Percentiles rank a stretch among this genome's conserved stretches.
Conservation (phyloP, 768 basidiomycete species). For the Inosperma sp. region DNA sequence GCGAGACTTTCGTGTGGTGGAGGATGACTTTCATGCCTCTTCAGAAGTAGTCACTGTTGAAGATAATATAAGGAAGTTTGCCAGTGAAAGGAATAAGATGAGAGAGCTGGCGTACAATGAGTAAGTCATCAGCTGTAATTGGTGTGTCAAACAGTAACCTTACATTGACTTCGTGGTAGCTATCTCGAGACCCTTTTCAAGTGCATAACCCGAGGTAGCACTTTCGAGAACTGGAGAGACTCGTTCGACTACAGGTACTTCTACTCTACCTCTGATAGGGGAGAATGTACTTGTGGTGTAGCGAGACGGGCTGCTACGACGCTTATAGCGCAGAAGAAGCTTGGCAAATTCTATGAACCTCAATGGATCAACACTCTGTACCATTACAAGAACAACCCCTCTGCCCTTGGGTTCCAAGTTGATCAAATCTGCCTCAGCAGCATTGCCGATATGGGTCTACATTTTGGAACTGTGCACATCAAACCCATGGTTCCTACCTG, state of each 20-base stretch:
- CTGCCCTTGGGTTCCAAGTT: background rate
- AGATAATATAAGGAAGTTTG: background rate
- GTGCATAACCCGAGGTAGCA: background rate
- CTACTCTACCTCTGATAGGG: background rate
- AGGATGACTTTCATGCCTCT: background rate
- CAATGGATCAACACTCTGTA: background rate
- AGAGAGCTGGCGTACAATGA: background rate
- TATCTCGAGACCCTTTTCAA: background rate
- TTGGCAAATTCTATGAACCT: background rate
- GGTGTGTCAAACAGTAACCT: background rate
- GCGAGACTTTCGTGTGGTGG: background rate
- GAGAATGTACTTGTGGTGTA: background rate
- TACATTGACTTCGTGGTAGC: background rate
- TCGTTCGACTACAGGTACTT: conserved; percentile 3
- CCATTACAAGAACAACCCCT: background rate
- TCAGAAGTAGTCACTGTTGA: background rate
- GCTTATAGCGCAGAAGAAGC: background rate
- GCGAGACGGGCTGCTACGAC: background rate
- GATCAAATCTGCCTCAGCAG: background rate
- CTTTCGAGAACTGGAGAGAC: background rate
- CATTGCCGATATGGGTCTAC: background rate
- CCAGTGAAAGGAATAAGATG: background rate
- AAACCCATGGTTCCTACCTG: too few relatives aligned
- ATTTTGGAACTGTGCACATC: too few relatives aligned
- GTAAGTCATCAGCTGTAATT: background rate